These are phyloP conservation scores for Podaxis rugospora DNA, from an alignment of 768 basidiomycete species.

Conservation along the genomic window DNA sequence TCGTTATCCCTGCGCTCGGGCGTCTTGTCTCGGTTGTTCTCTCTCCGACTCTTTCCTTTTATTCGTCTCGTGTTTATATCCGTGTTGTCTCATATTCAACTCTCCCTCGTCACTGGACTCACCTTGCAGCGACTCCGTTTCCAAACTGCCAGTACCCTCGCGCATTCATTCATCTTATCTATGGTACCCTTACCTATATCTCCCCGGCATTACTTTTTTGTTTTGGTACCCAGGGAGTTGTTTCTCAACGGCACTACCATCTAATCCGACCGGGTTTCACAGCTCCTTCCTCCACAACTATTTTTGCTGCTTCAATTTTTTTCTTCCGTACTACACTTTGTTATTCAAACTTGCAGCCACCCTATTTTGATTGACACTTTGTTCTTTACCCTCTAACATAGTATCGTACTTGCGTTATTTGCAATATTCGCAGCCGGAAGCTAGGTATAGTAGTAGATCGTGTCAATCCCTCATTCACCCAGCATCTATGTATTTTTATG, in stretches of 20 bases:
- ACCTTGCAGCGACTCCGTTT: background rate
- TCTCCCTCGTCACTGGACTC: background rate
- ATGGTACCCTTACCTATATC: slow-evolving; percentile 20
- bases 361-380: background rate
- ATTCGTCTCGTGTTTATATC: slow-evolving; percentile 15
- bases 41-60: slow-evolving; percentile 14
- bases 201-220: slow-evolving; percentile 25
- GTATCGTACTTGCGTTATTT: slow-evolving; percentile 43
- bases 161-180: slow-evolving; percentile 12
- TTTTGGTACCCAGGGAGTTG: slow-evolving; percentile 39
- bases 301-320: slow-evolving; percentile 10
- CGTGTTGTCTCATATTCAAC: slow-evolving; percentile 13
- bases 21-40: slow-evolving; percentile 4
- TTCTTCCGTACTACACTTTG: background rate
- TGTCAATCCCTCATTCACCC: slow-evolving; percentile 22
- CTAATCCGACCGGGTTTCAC: slow-evolving; percentile 24
- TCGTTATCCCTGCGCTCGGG: slow-evolving; percentile 14
- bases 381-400: slow-evolving; percentile 12
- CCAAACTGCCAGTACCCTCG: background rate
- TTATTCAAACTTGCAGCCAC: background rate
- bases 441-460: slow-evolving; percentile 47
- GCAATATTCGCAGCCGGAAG: slow-evolving; percentile 40
- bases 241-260: slow-evolving; percentile 32
- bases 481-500: slow-evolving; percentile 44
- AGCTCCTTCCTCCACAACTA: slow-evolving; percentile 17